Evolutionary conservation across 495 filamentous ascomycete genomes (phyloP).

Genomic region (Hapsidospora chrysogenum): DNA sequence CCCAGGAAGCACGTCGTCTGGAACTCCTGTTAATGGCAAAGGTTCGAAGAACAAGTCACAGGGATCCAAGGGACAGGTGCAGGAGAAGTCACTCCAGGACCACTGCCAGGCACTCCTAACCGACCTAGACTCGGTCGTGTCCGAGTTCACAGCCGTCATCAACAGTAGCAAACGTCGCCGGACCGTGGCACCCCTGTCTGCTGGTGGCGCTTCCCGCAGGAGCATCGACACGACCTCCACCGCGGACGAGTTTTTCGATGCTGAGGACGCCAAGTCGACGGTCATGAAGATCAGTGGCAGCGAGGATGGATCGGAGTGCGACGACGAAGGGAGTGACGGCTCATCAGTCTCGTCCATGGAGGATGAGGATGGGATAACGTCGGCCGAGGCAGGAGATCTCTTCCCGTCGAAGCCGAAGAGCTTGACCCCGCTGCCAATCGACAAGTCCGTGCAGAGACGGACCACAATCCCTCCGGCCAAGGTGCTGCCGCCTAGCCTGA

Average conservation of each 20-base stretch:
- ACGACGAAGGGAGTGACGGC: slow-evolving; percentile 39
- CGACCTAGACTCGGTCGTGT: slow-evolving; percentile 67
- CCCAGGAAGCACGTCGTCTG: not conserved
- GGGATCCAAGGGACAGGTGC: slow-evolving; percentile 10
- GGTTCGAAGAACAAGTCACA: slow-evolving; percentile 9
- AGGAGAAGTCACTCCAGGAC: slow-evolving; percentile 49
- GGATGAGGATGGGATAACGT: slow-evolving; percentile 24
- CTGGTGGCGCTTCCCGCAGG: slow-evolving; percentile 34
- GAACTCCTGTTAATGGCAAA: slow-evolving; percentile 5
- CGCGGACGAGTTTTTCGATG: slow-evolving; percentile 87
- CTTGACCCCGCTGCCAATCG: slow-evolving; percentile 61
- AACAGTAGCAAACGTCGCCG: slow-evolving; percentile 65
- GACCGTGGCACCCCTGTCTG: slow-evolving; percentile 27
- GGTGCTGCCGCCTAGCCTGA: slow-evolving; percentile 70
- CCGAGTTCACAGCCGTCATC: slow-evolving; percentile 64
- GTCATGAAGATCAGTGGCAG: slow-evolving; percentile 56
- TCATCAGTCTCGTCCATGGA: slow-evolving; percentile 46
- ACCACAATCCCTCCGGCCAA: slow-evolving; percentile 52
- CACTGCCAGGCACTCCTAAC: slow-evolving; percentile 63
- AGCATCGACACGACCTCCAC: slow-evolving; percentile 62
- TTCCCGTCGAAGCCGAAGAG: slow-evolving; percentile 62
- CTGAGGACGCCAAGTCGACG: slow-evolving; percentile 47
- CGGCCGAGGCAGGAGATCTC: slow-evolving; percentile 28
- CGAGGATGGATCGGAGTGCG: slow-evolving; percentile 34
- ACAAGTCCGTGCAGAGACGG: slow-evolving; percentile 44